Conservation (phyloP, 2,329 filamentous ascomycete genomes). For the Aureobasidium sp. region DNA sequence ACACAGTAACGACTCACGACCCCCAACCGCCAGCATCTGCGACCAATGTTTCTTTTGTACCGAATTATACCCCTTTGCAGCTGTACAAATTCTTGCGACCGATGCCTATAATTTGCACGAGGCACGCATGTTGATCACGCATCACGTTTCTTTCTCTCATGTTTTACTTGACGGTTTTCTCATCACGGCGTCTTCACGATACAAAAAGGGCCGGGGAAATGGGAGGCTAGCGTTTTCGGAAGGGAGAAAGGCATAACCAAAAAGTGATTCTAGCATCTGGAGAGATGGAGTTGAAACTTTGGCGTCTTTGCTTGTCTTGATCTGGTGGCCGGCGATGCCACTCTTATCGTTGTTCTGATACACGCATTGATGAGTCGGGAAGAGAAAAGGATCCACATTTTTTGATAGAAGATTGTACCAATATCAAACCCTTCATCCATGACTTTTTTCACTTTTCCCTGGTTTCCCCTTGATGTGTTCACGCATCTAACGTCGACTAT, state of each 20-base stretch:
- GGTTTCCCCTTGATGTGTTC: background rate
- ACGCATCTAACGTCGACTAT: background rate
- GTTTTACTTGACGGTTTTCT: background rate
- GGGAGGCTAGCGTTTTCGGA: slow-evolving; percentile 5
- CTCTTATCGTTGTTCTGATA: background rate
- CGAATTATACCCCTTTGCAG: slow-evolving; percentile 11
- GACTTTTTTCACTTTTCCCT: background rate
- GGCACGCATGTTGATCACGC: slow-evolving; percentile 1
- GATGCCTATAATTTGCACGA: background rate
- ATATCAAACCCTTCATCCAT: background rate
- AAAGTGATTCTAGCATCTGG: background rate
- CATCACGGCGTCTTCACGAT: background rate
- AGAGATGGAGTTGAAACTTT: background rate
- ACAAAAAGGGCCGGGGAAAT: background rate
- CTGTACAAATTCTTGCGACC: slow-evolving; percentile 3
- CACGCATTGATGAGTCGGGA: background rate
- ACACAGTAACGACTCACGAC: slow-evolving; percentile 14
- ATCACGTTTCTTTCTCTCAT: background rate
- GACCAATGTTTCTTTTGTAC: slow-evolving; percentile 10
- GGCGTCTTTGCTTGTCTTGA: background rate
- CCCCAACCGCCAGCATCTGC: slow-evolving; percentile 10
- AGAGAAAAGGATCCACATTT: background rate
- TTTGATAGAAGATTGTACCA: background rate
- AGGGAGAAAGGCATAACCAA: background rate
- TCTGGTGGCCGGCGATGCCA: background rate